Base-by-base conservation (phyloP, 2,329 filamentous ascomycete genomes). In the Tolypocladium pustulatum region DNA sequence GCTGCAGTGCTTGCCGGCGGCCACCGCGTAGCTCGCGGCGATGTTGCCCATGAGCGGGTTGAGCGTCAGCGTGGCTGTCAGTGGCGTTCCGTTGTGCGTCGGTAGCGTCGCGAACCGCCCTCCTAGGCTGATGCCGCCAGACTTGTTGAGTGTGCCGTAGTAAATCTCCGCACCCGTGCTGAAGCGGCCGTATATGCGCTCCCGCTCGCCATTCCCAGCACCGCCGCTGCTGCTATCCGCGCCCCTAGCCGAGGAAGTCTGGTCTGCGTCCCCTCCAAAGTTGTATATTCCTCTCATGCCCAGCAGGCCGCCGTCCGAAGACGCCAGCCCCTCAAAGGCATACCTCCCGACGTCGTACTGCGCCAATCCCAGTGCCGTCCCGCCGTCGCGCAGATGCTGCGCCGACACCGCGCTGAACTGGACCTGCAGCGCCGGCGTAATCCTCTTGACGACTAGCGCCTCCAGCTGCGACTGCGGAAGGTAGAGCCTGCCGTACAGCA, bases 41-140 rank as follows among this genome's bases (percentile, higher is more conserved):
- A 99, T 81, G 68, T 90, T 96, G 22, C 94, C 94, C 84, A 97
- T 97, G 55, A 99, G 78, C 4, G 94, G 94, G 65, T 96, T 97
- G 55, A 97, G 74, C 9, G 93, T 97, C 66, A 97, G 76, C 1
- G 94, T 97, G 67, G 96, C 91, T 9, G 92, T 96, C 66, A 97
- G 86, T 2, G 94, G 94, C 57, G 95, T 95, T 36, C 92, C 92
- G 27, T 85, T 85, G 69, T 89, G 89, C 59, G 79, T 82, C 57
- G 89, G 89, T 25, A 97, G 76, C 13, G 94, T 97, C 43, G 91
- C 90, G 71, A 97, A 99, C 55, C 94, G 85, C 54, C 91, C 79
- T 8, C 92, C 94, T 10, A 95, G 84, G 62, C 91, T 96, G 70
- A 97, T 84, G 54, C 94, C 94, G 55, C 93, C 90, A 27, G 91